Conservation (phyloP, 345 rosid genomes). For the Eucalyptus cloeziana region DNA sequence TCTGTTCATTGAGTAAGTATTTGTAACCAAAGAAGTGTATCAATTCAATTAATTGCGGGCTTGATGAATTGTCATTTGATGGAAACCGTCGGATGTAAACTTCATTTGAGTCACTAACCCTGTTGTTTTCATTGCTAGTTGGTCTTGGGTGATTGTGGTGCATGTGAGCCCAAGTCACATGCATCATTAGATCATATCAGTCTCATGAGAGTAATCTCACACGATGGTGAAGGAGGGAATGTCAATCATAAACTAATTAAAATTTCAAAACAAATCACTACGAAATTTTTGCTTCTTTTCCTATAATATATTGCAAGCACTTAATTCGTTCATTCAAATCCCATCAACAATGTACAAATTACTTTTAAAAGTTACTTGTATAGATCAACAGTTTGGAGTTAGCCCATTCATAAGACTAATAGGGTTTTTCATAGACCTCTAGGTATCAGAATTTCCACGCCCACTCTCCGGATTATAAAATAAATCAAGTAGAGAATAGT, state of each 20-base stretch:
- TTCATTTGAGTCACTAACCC: no score
- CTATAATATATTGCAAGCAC: neutral
- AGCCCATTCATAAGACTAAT: neutral
- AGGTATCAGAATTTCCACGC: neutral
- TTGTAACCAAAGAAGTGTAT: no score
- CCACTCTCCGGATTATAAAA: neutral
- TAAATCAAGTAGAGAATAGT: neutral
- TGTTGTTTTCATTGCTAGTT: no score
- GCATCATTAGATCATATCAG: fast-evolving
- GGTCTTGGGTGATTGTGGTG: no score
- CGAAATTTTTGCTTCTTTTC: neutral
- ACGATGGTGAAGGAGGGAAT: fast-evolving
- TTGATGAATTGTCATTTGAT: no score
- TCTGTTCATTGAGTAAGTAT: no score
- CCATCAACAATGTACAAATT: neutral
- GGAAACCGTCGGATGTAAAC: fast-evolving
- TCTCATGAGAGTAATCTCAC: neutral
- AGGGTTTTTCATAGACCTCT: neutral
- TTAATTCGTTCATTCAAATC: neutral
- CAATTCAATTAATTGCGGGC: no score
- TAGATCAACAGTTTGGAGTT: neutral
- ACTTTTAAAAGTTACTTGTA: neutral
- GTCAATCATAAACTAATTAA: neutral
- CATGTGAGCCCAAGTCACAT: neutral
- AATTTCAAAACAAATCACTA: neutral